phyloP scores from a whole-genome alignment of 2,329 filamentous ascomycete genomes.

The Aspergillus neotritici region DNA sequence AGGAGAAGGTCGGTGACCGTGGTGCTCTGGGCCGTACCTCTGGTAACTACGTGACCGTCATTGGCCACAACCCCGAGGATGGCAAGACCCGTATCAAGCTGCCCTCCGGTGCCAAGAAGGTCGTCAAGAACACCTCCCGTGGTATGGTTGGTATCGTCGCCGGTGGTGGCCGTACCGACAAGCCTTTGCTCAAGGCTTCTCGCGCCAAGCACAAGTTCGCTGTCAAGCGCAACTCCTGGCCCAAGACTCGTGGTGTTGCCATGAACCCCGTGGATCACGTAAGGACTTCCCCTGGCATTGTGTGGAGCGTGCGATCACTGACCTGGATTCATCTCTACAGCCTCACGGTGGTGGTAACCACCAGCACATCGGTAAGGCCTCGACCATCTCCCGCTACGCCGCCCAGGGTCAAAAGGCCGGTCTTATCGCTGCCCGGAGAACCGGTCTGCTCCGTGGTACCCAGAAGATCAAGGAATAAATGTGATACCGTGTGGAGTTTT shows the following conservation, averaged over 20 bases:
- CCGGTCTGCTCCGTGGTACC: constrained; percentile 99
- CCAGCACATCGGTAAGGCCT: constrained; percentile 99
- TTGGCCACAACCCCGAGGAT: constrained; percentile 97
- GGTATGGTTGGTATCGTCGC: constrained; percentile 99
- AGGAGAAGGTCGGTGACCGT: constrained; percentile 98
- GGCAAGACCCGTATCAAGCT: constrained; percentile 99
- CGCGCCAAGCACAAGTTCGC: constrained; percentile 99
- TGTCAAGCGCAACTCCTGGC: constrained; percentile 99
- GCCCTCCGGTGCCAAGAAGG: constrained; percentile 98
- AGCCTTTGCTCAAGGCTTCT: constrained; percentile 98
- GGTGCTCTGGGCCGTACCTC: constrained; percentile 94
- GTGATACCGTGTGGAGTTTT: constrained; percentile 57
- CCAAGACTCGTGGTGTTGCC: constrained; percentile 99
- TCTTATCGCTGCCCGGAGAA: constrained; percentile 99
- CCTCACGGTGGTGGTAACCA: constrained; percentile 99
- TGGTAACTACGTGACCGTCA: constrained; percentile 98
- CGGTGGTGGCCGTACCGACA: constrained; percentile 98
- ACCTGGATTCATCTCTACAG: constrained; percentile 26
- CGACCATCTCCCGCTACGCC: constrained; percentile 97
- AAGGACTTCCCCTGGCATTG: constrained; percentile 29
- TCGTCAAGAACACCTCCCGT: constrained; percentile 83
- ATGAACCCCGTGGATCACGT: constrained; percentile 99
- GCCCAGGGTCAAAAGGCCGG: constrained; percentile 98
- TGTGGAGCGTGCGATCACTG: constrained; percentile 11
- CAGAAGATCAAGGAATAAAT: constrained; percentile 98